These are phyloP conservation scores for Trichoderma asperellum DNA, from an alignment of 2,329 filamentous ascomycete species.

Conservation along the genomic window DNA sequence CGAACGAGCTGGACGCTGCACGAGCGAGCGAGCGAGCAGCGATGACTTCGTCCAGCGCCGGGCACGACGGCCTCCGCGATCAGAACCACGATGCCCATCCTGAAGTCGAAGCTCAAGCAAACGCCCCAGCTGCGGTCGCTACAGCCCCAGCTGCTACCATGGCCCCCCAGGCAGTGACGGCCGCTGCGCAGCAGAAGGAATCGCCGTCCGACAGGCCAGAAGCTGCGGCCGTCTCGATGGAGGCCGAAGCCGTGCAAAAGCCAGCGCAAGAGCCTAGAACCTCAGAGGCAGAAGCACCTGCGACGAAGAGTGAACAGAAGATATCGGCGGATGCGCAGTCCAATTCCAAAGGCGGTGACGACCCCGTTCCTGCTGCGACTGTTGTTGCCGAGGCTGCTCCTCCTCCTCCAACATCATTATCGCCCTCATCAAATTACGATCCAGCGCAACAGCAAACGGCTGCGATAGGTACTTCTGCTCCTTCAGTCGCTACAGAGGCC, in stretches of 20 bases:
- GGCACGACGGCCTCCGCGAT: slow-evolving; percentile 39
- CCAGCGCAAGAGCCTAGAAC: slow-evolving; percentile 17
- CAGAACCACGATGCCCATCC: slow-evolving; percentile 24
- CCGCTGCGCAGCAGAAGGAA: not conserved
- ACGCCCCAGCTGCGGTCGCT: slow-evolving; percentile 7
- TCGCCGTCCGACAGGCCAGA: slow-evolving; percentile 1
- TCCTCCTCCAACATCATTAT: not conserved
- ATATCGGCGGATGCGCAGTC: not conserved
- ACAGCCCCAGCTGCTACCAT: slow-evolving; percentile 20
- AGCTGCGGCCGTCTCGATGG: not conserved
- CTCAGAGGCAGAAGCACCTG: not conserved
- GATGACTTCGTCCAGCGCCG: slow-evolving; percentile 64
- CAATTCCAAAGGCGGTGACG: not conserved
- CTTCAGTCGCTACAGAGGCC: not conserved
- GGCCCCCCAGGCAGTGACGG: slow-evolving; percentile 7
- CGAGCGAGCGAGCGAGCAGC: slow-evolving; percentile 46
- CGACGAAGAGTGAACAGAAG: not conserved
- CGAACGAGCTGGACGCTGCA: slow-evolving; percentile 61
- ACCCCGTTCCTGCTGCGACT: not conserved
- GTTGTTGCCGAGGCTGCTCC: not conserved
- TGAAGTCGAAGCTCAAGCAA: not conserved
- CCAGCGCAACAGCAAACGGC: slow-evolving; percentile 12
- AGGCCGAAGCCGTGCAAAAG: slow-evolving; percentile 12
- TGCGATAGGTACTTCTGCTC: not conserved
- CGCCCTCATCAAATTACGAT: slow-evolving; percentile 1